These are phyloP conservation scores for Golubevia pallescens DNA, from an alignment of 1,284 basidiomycete genomes.

Conservation along the genomic window DNA sequence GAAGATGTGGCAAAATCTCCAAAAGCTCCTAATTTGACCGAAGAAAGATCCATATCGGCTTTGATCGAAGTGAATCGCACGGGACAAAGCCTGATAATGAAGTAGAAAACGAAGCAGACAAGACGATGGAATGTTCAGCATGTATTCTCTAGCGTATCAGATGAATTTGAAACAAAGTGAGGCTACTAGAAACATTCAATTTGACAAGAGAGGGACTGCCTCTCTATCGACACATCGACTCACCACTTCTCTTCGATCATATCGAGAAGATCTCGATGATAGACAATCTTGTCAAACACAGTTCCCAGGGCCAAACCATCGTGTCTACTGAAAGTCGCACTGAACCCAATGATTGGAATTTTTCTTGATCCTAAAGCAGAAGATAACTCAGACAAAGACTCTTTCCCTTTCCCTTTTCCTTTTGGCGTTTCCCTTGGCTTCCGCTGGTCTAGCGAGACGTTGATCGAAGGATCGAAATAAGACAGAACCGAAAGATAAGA, in stretches of 20 bases:
- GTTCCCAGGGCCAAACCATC: conserved; percentile 87
- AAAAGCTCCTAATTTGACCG: conserved; percentile 22
- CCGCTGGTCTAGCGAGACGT: neutral
- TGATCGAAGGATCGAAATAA: conserved; percentile 71
- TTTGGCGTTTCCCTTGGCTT: neutral
- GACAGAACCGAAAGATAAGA: conserved; percentile 82
- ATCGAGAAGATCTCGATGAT: conserved; percentile 86
- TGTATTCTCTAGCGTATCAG: no score
- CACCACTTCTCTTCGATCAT: conserved; percentile 94
- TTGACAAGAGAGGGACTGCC: no score
- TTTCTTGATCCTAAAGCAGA: conserved; percentile 5
- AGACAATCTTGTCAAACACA: conserved; percentile 89
- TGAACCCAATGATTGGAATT: conserved; percentile 90
- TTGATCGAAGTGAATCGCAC: conserved; percentile 57
- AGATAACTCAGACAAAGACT: neutral
- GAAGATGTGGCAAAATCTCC: conserved; percentile 40
- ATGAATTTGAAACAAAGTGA: no score
- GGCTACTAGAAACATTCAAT: no score
- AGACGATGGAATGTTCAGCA: no score
- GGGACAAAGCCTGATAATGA: conserved; percentile 36
- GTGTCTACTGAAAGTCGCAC: conserved; percentile 90
- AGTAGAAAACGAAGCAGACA: neutral
- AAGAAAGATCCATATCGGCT: conserved; percentile 42
- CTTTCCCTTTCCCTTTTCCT: neutral
- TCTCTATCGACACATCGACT: conserved; percentile 1